These are phyloP conservation scores for Dissophora ornata DNA, from an alignment of 192 early-diverging fungal species.

Conservation along the genomic window DNA sequence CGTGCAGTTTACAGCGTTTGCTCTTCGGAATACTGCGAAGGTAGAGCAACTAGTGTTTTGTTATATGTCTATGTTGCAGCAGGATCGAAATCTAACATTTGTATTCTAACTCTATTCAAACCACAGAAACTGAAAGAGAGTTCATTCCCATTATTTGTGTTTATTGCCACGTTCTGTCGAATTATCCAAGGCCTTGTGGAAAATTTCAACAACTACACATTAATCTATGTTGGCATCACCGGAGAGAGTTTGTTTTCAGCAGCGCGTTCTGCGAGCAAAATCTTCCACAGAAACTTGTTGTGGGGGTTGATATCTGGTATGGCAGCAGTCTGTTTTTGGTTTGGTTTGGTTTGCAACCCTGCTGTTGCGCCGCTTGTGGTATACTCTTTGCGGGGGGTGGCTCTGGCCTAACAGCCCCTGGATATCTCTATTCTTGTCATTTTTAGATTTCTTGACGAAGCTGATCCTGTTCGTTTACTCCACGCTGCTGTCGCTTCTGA, in stretches of 20 bases:
- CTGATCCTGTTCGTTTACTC: slow-evolving; percentile 70
- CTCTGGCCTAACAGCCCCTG: not conserved
- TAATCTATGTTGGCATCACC: slow-evolving; percentile 77
- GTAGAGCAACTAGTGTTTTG: slow-evolving; percentile 30
- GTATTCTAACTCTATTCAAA: not conserved
- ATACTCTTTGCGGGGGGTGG: no score
- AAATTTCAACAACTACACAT: slow-evolving; percentile 72
- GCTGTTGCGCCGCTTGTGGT: no score
- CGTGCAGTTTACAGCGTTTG: slow-evolving; percentile 64
- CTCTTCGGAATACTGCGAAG: slow-evolving; percentile 59
- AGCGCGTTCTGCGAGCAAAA: slow-evolving; percentile 67
- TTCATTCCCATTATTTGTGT: slow-evolving; percentile 55
- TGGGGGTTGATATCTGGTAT: slow-evolving; percentile 69
- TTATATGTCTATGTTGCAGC: no score
- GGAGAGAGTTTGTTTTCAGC: slow-evolving; percentile 72
- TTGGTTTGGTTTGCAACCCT: no score
- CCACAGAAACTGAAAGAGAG: slow-evolving; percentile 41
- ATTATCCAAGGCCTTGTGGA: slow-evolving; percentile 60
- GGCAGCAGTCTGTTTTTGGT: not conserved
- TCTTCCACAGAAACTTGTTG: slow-evolving; percentile 82
- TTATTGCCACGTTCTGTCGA: slow-evolving; percentile 41
- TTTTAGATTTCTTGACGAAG: slow-evolving; percentile 63
- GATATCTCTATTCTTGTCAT: not conserved
- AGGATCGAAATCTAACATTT: no score
- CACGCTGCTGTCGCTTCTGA: slow-evolving; percentile 62